These are phyloP conservation scores for Geoglossum cookeanum DNA, from an alignment of 2,329 filamentous ascomycete species.

Conservation along the genomic window DNA sequence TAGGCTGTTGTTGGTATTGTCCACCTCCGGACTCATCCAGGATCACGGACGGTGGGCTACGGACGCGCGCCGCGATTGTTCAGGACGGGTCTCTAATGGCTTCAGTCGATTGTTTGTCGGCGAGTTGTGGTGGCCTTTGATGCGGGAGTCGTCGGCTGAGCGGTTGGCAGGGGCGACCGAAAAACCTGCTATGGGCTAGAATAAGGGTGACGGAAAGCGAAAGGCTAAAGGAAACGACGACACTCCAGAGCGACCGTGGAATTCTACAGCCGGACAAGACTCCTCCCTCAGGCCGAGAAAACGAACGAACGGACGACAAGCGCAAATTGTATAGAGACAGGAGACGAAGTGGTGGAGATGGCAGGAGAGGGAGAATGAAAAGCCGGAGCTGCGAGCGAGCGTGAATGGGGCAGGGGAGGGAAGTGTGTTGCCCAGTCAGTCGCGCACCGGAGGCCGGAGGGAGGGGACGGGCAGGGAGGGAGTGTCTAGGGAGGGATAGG, in stretches of 20 bases:
- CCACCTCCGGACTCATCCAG: neutral
- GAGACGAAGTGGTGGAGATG: neutral
- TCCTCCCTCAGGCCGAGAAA: neutral
- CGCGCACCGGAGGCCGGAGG: neutral
- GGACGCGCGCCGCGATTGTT: neutral
- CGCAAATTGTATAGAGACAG: neutral
- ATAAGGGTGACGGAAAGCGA: neutral
- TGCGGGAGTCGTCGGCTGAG: neutral
- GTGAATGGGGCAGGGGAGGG: neutral
- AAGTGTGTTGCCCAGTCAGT: no score
- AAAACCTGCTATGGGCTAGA: neutral
- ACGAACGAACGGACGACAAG: neutral
- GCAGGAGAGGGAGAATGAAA: neutral
- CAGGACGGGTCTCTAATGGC: neutral
- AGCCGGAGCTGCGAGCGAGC: neutral
- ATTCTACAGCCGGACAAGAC: neutral
- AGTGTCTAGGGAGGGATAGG: neutral
- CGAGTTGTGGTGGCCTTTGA: neutral
- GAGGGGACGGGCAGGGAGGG: no score
- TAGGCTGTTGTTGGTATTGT: neutral
- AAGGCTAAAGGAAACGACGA: neutral
- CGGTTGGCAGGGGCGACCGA: neutral
- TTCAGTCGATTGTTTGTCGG: neutral
- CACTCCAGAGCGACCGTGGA: constrained; percentile 1
- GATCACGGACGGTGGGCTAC: neutral